phyloP scores from a whole-genome alignment of 768 basidiomycete species.

The Pisolithus tinctorius region DNA sequence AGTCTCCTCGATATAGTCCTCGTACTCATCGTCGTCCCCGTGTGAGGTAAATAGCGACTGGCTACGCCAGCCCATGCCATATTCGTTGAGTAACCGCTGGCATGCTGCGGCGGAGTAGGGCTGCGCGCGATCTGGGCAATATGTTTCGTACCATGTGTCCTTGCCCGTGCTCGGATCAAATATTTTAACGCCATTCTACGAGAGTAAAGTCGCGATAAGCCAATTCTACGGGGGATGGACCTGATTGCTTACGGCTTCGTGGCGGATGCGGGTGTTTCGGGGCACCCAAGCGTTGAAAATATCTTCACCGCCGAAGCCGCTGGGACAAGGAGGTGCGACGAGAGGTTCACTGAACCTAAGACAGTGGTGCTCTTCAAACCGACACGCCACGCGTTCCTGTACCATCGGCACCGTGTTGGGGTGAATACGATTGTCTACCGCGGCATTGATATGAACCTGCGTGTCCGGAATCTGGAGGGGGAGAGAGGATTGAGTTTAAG shows the following conservation, averaged over 20 bases:
- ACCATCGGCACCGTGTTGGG: conserved; percentile 20
- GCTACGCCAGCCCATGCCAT: conserved; percentile 18
- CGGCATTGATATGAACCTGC: conserved; percentile 18
- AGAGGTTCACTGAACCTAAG: conserved; percentile 33
- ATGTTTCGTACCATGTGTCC: conserved; percentile 40
- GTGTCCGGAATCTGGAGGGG: conserved; percentile 19
- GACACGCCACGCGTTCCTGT: conserved; percentile 35
- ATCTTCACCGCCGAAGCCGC: conserved; percentile 34
- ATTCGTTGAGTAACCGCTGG: conserved; percentile 17
- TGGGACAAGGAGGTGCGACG: conserved; percentile 25
- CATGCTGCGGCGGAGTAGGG: conserved; percentile 32
- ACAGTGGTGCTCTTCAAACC: conserved; percentile 43
- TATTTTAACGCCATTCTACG: conserved; percentile 36
- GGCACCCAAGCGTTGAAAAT: conserved; percentile 46
- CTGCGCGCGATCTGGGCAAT: conserved; percentile 30
- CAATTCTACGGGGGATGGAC: background rate
- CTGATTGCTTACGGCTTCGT: conserved; percentile 25
- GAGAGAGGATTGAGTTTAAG: background rate
- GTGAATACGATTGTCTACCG: conserved; percentile 13
- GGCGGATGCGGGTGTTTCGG: conserved; percentile 26
- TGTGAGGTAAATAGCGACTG: conserved; percentile 13
- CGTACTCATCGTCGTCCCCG: conserved; percentile 28
- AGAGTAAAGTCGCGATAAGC: conserved; percentile 8
- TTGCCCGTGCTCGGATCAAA: conserved; percentile 34
- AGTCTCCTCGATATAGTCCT: conserved; percentile 31